phyloP scores from a whole-genome alignment of 495 filamentous ascomycete species.

The Penicillium malachiteum region DNA sequence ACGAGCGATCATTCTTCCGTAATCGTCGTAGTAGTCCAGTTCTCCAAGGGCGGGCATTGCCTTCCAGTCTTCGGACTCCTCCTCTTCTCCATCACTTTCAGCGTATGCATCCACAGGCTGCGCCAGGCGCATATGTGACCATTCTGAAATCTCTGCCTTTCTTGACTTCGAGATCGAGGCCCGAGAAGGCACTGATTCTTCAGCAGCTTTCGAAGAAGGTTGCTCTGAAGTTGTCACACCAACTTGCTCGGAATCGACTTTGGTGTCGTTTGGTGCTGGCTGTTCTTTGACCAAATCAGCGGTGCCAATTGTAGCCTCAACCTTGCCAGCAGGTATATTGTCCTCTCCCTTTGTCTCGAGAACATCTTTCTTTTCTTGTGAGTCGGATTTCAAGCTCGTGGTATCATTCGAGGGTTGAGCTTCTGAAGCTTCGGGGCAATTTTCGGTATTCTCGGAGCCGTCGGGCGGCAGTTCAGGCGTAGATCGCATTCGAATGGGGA shows the following conservation, averaged over 20 bases:
- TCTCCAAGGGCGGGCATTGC: conserved; percentile 89
- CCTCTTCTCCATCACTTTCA: conserved; percentile 33
- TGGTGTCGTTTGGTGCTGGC: conserved; percentile 1
- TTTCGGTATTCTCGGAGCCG: conserved; percentile 20
- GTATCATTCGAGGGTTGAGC: background rate
- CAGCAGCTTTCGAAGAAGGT: background rate
- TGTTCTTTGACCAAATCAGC: conserved; percentile 2
- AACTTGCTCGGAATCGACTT: background rate
- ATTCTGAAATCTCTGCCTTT: conserved; percentile 62
- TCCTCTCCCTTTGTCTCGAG: background rate
- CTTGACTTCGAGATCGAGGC: conserved; percentile 21
- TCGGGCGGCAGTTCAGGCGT: conserved; percentile 14
- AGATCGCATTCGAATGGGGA: conserved; percentile 39
- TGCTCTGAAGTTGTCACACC: background rate
- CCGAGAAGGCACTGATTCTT: conserved; percentile 11
- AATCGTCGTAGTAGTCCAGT: conserved; percentile 93
- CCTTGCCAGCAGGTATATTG: background rate
- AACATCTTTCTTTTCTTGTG: conserved; percentile 8
- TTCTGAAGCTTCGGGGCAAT: conserved; percentile 25
- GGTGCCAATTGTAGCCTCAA: background rate
- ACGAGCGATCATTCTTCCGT: conserved; percentile 78
- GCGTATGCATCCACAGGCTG: conserved; percentile 48
- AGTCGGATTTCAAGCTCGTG: conserved; percentile 1
- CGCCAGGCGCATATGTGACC: conserved; percentile 84
- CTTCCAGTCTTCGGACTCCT: conserved; percentile 75